Percentiles rank a stretch among this genome's conserved stretches.
Conservation (phyloP, 2,329 filamentous ascomycete species). For the Pseudogymnoascus sp. region DNA sequence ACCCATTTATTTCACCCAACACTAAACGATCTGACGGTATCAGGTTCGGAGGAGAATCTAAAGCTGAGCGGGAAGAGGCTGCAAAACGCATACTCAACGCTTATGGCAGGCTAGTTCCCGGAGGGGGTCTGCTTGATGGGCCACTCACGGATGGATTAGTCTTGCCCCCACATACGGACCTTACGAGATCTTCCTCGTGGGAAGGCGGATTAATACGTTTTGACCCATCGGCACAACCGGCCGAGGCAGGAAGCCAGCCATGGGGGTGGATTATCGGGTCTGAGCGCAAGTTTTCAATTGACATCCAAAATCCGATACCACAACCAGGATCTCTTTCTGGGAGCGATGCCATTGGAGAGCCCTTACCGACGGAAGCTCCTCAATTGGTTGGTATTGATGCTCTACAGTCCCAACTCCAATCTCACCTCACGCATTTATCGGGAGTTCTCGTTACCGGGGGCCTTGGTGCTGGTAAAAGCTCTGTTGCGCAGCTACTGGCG, state of each 20-base stretch:
- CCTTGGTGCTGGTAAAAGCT: slow-evolving; percentile 83
- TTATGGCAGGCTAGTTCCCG: slow-evolving; percentile 49
- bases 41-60: slow-evolving; percentile 81
- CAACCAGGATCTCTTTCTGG: slow-evolving; percentile 49
- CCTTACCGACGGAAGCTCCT: slow-evolving; percentile 45
- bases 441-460: slow-evolving; percentile 85
- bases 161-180: slow-evolving; percentile 48
- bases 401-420: slow-evolving; percentile 62
- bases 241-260: slow-evolving; percentile 39
- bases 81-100: slow-evolving; percentile 62
- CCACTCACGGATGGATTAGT: slow-evolving; percentile 86
- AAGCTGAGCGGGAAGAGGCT: slow-evolving; percentile 71
- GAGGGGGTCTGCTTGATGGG: slow-evolving; percentile 63
- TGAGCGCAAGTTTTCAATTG: slow-evolving; percentile 63
- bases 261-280: slow-evolving; percentile 68
- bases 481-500: slow-evolving; percentile 67
- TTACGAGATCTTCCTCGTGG: slow-evolving; percentile 51
- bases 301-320: slow-evolving; percentile 67
- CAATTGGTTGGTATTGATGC: slow-evolving; percentile 75
- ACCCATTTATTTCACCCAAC: slow-evolving; percentile 60
- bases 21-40: slow-evolving; percentile 56
- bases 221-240: slow-evolving; percentile 45
- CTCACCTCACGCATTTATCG: slow-evolving; percentile 73
- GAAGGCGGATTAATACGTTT: slow-evolving; percentile 79
- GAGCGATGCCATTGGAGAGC: slow-evolving; percentile 41